These are phyloP conservation scores for Rhododendron henanense DNA, from an alignment of 148 eudicot species.

Conservation along the genomic window DNA sequence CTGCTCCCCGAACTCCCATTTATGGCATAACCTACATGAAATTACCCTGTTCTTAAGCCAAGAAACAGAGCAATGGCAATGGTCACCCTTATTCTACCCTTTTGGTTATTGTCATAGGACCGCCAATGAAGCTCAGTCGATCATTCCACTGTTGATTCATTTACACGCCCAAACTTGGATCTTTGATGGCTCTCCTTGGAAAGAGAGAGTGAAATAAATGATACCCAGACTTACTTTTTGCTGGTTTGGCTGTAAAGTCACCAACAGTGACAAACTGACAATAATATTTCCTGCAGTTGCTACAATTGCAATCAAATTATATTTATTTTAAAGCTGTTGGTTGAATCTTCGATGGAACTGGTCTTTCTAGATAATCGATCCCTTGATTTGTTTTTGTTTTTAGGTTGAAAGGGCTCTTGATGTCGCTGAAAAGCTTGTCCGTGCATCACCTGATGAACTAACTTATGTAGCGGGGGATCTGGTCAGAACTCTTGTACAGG, in stretches of 20 bases:
- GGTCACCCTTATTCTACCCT: too few species aligned
- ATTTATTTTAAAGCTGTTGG: not conserved
- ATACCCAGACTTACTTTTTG: not conserved
- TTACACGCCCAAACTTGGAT: too few species aligned
- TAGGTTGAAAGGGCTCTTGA: constrained; percentile 88
- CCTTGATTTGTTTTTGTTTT: not conserved
- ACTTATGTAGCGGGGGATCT: constrained; percentile 64
- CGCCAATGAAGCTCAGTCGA: too few species aligned
- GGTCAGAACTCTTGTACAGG: constrained; percentile 71
- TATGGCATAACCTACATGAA: too few species aligned
- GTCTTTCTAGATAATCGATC: not conserved
- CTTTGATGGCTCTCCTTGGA: not conserved
- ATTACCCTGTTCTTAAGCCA: too few species aligned
- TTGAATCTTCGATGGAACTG: not conserved
- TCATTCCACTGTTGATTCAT: too few species aligned
- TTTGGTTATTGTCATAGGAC: too few species aligned
- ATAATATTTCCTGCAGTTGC: not conserved
- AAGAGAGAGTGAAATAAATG: not conserved
- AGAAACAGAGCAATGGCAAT: too few species aligned
- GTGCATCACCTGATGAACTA: constrained; percentile 93
- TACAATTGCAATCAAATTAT: not conserved
- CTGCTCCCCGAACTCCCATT: too few species aligned
- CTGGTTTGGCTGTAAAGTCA: not conserved
- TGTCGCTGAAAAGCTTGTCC: constrained; percentile 84
- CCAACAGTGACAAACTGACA: too few species aligned